These are phyloP conservation scores for Cornus kousa DNA, from an alignment of 148 eudicot genomes.

Conservation along the genomic window DNA sequence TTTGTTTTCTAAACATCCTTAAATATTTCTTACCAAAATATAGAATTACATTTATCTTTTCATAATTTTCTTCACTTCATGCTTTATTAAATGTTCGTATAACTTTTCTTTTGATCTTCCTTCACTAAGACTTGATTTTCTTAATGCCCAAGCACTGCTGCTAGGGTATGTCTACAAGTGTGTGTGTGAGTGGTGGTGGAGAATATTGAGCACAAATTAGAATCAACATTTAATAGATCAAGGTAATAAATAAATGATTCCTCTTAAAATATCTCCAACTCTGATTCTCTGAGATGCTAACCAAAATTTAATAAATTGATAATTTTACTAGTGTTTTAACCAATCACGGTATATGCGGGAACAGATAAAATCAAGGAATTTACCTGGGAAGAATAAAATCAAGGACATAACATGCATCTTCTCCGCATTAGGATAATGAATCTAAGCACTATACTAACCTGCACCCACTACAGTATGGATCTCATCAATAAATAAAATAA, in stretches of 20 bases:
- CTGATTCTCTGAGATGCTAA: not conserved
- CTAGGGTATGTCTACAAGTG: not conserved
- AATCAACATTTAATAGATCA: not conserved
- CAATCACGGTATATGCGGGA: not conserved
- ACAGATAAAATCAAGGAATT: not conserved
- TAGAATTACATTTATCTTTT: not conserved
- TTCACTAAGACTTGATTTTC: not conserved
- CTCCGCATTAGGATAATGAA: not conserved
- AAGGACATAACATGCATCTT: not conserved
- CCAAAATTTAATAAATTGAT: not conserved
- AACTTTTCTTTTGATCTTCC: not conserved
- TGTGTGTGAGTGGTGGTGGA: too few relatives aligned
- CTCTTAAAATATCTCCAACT: slow-evolving; percentile 8
- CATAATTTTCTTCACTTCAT: not conserved
- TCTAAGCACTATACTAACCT: slow-evolving; percentile 44
- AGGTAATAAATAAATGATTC: not conserved
- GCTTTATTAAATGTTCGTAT: not conserved
- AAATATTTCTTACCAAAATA: not conserved
- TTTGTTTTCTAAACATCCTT: too few relatives aligned
- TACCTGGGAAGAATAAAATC: not conserved
- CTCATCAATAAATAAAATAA: slow-evolving; percentile 90
- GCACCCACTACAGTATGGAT: slow-evolving; percentile 99
- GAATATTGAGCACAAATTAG: not conserved
- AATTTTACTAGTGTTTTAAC: not conserved
- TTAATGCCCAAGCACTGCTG: not conserved